Base-by-base conservation (phyloP, 2,329 filamentous ascomycete species). In the Penicillium nordicum region DNA sequence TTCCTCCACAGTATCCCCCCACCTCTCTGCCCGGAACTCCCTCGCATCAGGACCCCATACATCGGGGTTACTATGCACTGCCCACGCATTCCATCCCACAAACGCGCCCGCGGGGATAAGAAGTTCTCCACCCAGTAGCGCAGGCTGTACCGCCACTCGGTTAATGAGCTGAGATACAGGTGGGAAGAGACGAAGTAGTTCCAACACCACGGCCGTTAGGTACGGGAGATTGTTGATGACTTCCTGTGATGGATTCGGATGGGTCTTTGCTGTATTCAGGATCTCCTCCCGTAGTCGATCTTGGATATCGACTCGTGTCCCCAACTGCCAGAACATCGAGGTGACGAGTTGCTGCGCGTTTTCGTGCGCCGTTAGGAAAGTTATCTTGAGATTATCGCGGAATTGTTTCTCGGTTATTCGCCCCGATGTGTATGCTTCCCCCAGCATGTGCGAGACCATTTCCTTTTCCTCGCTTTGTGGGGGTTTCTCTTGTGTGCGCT, bases 131-230 rank as follows among this genome's bases (percentile, higher is more conserved):
- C 65, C 67, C 2, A 71, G 60, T 25, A 66, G 57, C 12, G 70
- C 67, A 0, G 72, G 63, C 2, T 62, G 58, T 3, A 59, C 49
- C 0, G 72, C 73, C 4, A 73, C 72, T 6, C 79, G 73, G 52
- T 82, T 82, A 60, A 81, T 76, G 41, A 82, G 69, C 56, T 81
- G 79, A 0, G 72, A 75, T 49, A 82, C 76, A 8, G 80, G 79
- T 0, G 80, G 80, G 54, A 77, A 79, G 44, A 82, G 70, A 2
- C 80, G 77, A 12, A 82, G 71, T 23, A 71, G 67, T 50, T 82
- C 79, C 58, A 78, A 76, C 21, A 81, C 67, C 25, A 78, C 71
- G 0, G 79, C 68, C 1, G 74, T 78, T 6, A 82, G 67, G 32
- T 73, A 72, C 0, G 79, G 78, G 29, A 80, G 67, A 34, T 70